phyloP scores from a whole-genome alignment of 129 eudicot species.

The Saposhnikovia divaricata region DNA sequence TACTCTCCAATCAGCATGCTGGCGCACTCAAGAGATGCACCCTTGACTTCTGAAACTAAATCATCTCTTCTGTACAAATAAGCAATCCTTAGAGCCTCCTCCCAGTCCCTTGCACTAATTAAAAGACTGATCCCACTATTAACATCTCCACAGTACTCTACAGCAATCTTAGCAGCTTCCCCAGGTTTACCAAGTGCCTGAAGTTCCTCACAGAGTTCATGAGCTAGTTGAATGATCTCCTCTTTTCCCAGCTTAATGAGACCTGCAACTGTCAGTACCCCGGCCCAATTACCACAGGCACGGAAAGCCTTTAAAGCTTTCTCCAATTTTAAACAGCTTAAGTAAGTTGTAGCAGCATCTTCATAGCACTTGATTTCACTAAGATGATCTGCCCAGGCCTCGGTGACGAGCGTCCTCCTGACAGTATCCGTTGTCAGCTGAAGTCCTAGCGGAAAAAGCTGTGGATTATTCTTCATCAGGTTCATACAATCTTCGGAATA shows the following conservation, averaged over 20 bases:
- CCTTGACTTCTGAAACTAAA: conserved; percentile 47
- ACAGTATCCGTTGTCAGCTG: conserved; percentile 45
- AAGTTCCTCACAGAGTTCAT: conserved; percentile 84
- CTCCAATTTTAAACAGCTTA: conserved; percentile 52
- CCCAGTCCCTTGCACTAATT: conserved; percentile 85
- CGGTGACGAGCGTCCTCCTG: conserved; percentile 50
- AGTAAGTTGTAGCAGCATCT: conserved; percentile 75
- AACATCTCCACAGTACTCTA: conserved; percentile 79
- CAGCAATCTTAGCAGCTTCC: conserved; percentile 83
- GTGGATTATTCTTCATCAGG: conserved; percentile 66
- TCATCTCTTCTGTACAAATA: conserved; percentile 56
- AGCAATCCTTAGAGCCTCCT: conserved; percentile 79
- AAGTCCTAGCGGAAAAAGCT: conserved; percentile 64
- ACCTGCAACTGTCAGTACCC: conserved; percentile 83
- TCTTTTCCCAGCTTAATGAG: conserved; percentile 60
- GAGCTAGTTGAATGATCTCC: conserved; percentile 61
- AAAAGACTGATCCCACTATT: conserved; percentile 52
- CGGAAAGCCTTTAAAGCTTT: conserved; percentile 83
- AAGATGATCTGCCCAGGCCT: conserved; percentile 86
- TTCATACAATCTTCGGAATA: conserved; percentile 58
- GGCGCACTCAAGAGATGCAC: conserved; percentile 75
- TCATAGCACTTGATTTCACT: conserved; percentile 52
- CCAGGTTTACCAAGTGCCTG: conserved; percentile 85
- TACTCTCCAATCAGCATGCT: conserved; percentile 41
- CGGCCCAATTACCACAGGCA: conserved; percentile 60